phyloP scores from a whole-genome alignment of 495 filamentous ascomycete genomes.

The Mytilinidion resinicola region DNA sequence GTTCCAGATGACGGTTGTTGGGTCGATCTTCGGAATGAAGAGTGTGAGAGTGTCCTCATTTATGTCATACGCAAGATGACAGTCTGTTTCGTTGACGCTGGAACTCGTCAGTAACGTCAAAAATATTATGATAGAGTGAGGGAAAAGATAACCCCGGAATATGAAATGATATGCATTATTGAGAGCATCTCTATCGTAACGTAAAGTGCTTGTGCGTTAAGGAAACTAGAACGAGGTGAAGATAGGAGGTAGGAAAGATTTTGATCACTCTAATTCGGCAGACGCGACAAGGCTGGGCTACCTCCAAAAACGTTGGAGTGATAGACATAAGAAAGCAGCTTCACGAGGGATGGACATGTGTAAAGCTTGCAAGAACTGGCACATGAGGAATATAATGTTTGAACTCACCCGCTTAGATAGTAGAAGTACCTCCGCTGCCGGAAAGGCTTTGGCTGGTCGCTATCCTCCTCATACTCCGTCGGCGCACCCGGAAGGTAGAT shows the following conservation, averaged over 20 bases:
- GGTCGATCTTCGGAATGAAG: conserved; percentile 55
- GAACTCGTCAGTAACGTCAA: conserved; percentile 1
- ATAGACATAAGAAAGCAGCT: no score
- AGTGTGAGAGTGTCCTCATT: conserved; percentile 49
- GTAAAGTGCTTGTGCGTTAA: no score
- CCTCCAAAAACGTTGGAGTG: no score
- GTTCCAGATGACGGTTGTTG: conserved; percentile 53
- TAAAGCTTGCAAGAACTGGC: no score
- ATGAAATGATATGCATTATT: no score
- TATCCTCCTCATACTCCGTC: conserved; percentile 50
- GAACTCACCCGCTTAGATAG: conserved; percentile 51
- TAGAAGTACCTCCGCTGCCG: conserved; percentile 68
- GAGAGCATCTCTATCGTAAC: no score
- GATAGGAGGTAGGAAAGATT: neutral
- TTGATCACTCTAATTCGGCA: no score
- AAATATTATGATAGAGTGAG: neutral
- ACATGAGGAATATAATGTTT: no score
- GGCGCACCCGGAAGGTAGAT: conserved; percentile 52
- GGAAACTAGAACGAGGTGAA: neutral
- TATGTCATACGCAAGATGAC: conserved; percentile 58
- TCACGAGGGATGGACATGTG: no score
- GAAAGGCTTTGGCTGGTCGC: conserved; percentile 52
- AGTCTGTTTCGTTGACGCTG: conserved; percentile 51
- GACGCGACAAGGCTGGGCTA: no score
- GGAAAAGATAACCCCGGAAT: neutral